These are phyloP conservation scores for Volvox carteri DNA, from an alignment of 163 green algal species.

Conservation along the genomic window DNA sequence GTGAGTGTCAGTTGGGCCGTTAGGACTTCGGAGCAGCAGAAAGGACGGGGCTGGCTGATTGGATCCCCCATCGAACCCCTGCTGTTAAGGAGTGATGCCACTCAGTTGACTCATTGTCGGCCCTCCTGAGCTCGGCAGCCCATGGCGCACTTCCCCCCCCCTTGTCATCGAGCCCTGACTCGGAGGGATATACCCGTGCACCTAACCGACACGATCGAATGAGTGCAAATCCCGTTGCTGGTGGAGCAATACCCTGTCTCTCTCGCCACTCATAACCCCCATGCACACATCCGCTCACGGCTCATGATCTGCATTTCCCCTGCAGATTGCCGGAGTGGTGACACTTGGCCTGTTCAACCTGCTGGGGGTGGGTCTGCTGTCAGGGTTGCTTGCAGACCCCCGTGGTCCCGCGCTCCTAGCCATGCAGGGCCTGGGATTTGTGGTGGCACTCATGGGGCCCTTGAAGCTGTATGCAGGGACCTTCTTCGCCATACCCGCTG, in stretches of 20 bases:
- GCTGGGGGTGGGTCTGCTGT: constrained; percentile 75
- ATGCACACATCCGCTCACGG: too few relatives aligned
- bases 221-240: too few relatives aligned
- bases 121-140: background rate
- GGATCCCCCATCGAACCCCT: too few relatives aligned
- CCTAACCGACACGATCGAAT: too few relatives aligned
- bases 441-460: constrained; percentile 72
- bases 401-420: constrained; percentile 64
- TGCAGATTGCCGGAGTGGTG: constrained; percentile 40
- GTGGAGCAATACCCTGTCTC: too few relatives aligned
- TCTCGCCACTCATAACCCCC: too few relatives aligned
- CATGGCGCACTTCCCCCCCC: background rate
- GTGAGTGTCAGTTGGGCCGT: background rate
- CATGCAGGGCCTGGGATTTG: constrained; percentile 70
- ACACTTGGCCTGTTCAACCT: constrained; percentile 77
- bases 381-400: constrained; percentile 66
- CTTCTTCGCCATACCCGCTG: constrained; percentile 84
- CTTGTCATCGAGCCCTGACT: too few relatives aligned
- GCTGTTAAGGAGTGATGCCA: too few relatives aligned
- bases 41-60: too few relatives aligned
- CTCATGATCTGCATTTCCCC: too few relatives aligned
- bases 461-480: constrained; percentile 82
- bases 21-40: too few relatives aligned
- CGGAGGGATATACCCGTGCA: too few relatives aligned
- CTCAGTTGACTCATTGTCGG: background rate